Base-by-base conservation (phyloP, 768 basidiomycete genomes). In the Leccinum longicurvipes region DNA sequence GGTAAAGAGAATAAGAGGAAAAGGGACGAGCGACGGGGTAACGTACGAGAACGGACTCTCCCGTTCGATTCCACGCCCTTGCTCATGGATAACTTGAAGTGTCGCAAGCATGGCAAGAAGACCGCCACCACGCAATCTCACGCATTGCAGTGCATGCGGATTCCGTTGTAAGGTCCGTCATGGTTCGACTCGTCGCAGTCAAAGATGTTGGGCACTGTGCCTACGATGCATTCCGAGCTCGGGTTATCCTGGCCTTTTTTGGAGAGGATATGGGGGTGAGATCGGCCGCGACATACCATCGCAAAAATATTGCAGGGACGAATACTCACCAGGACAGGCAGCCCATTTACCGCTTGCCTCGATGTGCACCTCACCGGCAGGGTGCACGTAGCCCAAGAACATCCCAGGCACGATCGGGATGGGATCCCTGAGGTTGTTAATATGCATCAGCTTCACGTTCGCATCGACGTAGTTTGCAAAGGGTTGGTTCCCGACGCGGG, bases 201-300 rank as follows among this genome's bases (percentile, higher is more conserved):
- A 3, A 82, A 75, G 50, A 88, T 71, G 49, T 74, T 79, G 0
- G 74, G 63, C 41, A 64, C 63, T 23, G 56, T 55, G 53, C 62
- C 58, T 46, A 61, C 56, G 47, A 57, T 63, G 24, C 58, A 64
- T 54, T 75, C 62, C 2, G 36, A 56, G 56, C 75, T 80, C 5
- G 76, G 59, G 63, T 87, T 86, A 54, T 89, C 87, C 53, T 85
- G 79, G 2, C 85, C 82, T 82, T 50, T 54, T 53, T 54, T 53
- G 1, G 19, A 31, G 19, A 10, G 3, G 36, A 8, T 10, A 17
- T 8, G 36, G 9, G 3, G 39, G 19, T 41, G 39, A 41, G 39
- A n/a, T 19, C n/a, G n/a, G n/a, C 39, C n/a, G 24, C 10, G 15
- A 14, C 7, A 11, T 12, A 23, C 24, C 9, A 34, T 10, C n/a